These are phyloP conservation scores for Backusella mclennaniae DNA, from an alignment of 192 early-diverging fungal species.

Conservation along the genomic window DNA sequence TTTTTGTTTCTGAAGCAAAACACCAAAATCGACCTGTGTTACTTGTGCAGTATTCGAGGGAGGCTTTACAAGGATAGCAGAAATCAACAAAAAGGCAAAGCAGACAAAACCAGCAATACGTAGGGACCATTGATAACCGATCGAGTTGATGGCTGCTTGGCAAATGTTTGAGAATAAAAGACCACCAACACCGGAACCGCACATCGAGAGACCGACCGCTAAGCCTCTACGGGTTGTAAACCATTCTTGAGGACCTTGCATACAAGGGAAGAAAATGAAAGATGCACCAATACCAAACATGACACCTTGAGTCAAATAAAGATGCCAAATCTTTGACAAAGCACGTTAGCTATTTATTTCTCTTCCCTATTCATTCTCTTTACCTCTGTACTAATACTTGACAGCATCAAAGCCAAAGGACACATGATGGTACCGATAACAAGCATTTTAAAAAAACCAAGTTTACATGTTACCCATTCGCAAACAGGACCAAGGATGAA, in stretches of 20 bases:
- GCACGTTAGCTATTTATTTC: no score
- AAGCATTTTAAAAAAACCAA: constrained; percentile 23
- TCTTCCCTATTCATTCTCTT: neutral
- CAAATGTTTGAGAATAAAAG: constrained; percentile 10
- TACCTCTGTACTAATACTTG: constrained; percentile 17
- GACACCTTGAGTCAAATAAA: constrained; percentile 48
- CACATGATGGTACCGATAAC: constrained; percentile 12
- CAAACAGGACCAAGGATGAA: constrained; percentile 13
- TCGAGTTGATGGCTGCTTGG: constrained; percentile 5
- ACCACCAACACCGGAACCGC: constrained; percentile 73
- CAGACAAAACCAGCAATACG: constrained; percentile 32
- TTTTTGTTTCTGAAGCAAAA: constrained; percentile 1
- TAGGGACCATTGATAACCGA: constrained; percentile 21
- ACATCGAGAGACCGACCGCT: constrained; percentile 69
- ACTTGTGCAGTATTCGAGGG: neutral
- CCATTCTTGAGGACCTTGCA: constrained; percentile 53
- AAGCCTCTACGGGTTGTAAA: constrained; percentile 62
- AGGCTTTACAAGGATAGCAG: constrained; percentile 12
- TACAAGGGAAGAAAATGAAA: constrained; percentile 28
- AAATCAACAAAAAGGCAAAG: constrained; percentile 6
- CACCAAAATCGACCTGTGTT: constrained; percentile 6
- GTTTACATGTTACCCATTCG: constrained; percentile 6
- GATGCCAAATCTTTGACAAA: constrained; percentile 32
- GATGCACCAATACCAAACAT: constrained; percentile 39
- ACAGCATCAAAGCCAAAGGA: constrained; percentile 17